Conservation (phyloP, 306 rosid genomes). For the Quercus glauca region DNA sequence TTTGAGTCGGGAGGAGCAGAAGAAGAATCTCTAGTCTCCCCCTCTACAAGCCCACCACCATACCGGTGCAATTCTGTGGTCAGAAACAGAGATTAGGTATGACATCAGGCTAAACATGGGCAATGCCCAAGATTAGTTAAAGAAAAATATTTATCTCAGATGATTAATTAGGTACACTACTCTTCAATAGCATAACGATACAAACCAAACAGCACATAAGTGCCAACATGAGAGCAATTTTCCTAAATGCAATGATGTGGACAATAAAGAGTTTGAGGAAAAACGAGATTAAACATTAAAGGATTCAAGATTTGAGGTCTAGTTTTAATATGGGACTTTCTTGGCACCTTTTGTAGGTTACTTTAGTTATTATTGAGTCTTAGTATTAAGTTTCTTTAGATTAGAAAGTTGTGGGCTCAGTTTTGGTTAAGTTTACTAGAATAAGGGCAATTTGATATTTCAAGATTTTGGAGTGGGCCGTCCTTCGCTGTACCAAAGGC, state of each 20-base stretch:
- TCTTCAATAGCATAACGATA: neutral
- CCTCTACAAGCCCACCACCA: constrained; percentile 88
- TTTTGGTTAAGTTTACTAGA: no score
- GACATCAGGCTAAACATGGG: neutral
- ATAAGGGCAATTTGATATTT: no score
- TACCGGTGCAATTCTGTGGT: constrained; percentile 78
- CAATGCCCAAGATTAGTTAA: neutral
- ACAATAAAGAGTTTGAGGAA: no score
- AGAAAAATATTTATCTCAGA: neutral
- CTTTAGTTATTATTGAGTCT: no score
- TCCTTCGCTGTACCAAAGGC: no score
- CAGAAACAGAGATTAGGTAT: constrained; percentile 3
- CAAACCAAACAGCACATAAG: constrained; percentile 2
- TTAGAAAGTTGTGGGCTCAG: no score
- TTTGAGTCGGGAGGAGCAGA: constrained; percentile 53
- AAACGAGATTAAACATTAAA: no score
- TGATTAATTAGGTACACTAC: neutral
- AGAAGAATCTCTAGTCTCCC: constrained; percentile 70
- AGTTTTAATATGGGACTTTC: no score
- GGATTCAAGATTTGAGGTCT: no score
- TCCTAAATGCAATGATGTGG: neutral
- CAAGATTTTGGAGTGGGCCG: no score
- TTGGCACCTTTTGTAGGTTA: no score
- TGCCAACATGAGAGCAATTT: constrained; percentile 3
- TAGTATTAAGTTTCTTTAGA: no score